Conservation (phyloP, 129 eudicot species). For the Flaveria brownii region DNA sequence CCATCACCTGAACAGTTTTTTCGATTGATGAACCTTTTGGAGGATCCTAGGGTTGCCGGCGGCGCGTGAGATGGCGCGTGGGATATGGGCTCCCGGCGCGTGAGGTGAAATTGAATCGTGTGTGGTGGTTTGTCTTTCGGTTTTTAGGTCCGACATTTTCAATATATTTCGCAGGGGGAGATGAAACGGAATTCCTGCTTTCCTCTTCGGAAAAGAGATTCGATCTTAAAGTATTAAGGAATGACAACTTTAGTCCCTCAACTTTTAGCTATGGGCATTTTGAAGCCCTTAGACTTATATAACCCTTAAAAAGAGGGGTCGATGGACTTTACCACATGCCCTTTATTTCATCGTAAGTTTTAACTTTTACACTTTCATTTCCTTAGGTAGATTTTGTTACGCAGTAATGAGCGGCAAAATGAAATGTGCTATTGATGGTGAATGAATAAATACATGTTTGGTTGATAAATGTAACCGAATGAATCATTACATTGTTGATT, state of each 20-base stretch:
- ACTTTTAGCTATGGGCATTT: neutral
- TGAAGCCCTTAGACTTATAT: neutral
- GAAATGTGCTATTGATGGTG: too few species aligned
- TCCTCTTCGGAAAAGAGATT: slow-evolving; percentile 31
- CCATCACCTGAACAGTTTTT: slow-evolving; percentile 23
- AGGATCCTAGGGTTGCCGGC: neutral
- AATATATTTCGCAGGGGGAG: slow-evolving; percentile 29
- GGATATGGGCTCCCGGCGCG: slow-evolving; percentile 28
- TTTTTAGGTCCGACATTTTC: slow-evolving; percentile 31
- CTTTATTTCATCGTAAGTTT: too few species aligned
- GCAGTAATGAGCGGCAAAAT: too few species aligned
- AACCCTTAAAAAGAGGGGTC: too few species aligned
- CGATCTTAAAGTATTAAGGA: neutral
- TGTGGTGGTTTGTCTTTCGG: neutral
- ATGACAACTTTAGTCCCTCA: slow-evolving; percentile 15
- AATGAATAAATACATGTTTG: too few species aligned
- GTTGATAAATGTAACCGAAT: too few species aligned
- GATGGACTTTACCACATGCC: too few species aligned
- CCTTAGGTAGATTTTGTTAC: too few species aligned
- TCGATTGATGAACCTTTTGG: neutral
- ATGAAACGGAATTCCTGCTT: slow-evolving; percentile 25
- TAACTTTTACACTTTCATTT: too few species aligned
- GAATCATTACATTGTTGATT: too few species aligned
- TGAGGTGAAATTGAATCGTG: slow-evolving; percentile 23
- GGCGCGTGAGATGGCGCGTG: slow-evolving; percentile 43